phyloP scores from a whole-genome alignment of 148 eudicot species.

The Cornus controversa region DNA sequence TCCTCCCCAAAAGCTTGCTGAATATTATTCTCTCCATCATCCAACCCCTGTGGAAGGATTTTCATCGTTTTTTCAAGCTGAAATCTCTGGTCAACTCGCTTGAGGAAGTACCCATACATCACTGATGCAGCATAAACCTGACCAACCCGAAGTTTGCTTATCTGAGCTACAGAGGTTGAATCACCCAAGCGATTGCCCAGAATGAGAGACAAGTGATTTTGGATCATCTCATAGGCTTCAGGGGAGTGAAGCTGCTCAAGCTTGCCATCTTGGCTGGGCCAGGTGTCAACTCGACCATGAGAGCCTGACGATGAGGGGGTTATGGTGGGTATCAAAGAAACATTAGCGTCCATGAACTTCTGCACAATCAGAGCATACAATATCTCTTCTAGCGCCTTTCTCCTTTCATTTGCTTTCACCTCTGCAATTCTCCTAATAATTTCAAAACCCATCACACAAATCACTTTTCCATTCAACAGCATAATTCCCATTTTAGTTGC shows the following conservation, averaged over 20 bases:
- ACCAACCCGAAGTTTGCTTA: constrained; percentile 88
- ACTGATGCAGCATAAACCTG: constrained; percentile 97
- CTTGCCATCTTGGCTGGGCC: constrained; percentile 65
- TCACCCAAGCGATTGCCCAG: constrained; percentile 74
- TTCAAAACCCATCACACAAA: not conserved
- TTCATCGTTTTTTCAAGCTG: constrained; percentile 90
- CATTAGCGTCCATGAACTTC: constrained; percentile 83
- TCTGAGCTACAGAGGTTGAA: constrained; percentile 59
- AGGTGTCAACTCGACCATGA: constrained; percentile 58
- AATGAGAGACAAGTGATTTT: constrained; percentile 83
- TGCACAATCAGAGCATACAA: constrained; percentile 82
- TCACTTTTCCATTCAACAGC: not conserved
- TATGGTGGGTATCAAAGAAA: constrained; percentile 66
- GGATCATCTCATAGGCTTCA: constrained; percentile 94
- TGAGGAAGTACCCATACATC: constrained; percentile 96
- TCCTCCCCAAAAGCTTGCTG: constrained; percentile 31
- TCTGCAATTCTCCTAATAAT: constrained; percentile 89
- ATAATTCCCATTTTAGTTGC: not conserved
- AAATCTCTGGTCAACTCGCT: constrained; percentile 86
- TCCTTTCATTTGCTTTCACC: constrained; percentile 85
- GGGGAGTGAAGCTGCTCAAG: constrained; percentile 75
- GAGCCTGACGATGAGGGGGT: constrained; percentile 49
- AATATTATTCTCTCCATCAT: constrained; percentile 30
- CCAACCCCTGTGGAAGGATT: constrained; percentile 58
- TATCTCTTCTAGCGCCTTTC: constrained; percentile 80